Conservation (phyloP, 1,284 basidiomycete genomes). For the Moniliophthora roreri region DNA sequence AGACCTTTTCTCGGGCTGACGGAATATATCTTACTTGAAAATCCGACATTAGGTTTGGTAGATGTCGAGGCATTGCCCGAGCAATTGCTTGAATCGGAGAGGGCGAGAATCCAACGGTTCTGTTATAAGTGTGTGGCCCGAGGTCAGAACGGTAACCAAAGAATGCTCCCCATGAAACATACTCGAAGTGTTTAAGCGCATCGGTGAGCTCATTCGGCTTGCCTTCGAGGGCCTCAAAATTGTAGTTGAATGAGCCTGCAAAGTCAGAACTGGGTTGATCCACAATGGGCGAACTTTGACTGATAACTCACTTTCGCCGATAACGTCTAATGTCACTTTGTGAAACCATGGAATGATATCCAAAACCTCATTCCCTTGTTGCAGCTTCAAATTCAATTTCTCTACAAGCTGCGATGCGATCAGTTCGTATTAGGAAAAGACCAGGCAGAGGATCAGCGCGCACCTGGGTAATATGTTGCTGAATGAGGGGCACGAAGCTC, state of each 20-base stretch:
- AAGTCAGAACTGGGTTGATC: neutral
- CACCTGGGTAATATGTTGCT: neutral
- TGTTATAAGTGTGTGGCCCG: neutral
- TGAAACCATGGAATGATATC: constrained; percentile 3
- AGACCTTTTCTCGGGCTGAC: neutral
- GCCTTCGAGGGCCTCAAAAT: neutral
- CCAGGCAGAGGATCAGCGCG: neutral
- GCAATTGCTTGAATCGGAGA: neutral
- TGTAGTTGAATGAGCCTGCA: neutral
- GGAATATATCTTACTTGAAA: neutral
- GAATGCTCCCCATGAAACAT: neutral
- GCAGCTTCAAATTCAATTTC: neutral
- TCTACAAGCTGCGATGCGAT: neutral
- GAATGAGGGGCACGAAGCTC: neutral
- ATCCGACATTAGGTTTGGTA: neutral
- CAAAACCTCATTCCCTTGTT: neutral
- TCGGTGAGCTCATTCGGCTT: neutral
- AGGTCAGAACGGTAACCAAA: neutral
- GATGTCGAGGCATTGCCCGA: neutral
- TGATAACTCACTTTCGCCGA: constrained; percentile 6
- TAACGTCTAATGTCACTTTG: neutral
- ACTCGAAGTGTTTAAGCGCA: neutral
- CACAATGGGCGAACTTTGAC: neutral
- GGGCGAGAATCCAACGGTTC: neutral
- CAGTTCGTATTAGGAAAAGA: neutral